These are phyloP conservation scores for Tritrichomonas foetus DNA, from an alignment of 208 protist genomes.

Conservation along the genomic window DNA sequence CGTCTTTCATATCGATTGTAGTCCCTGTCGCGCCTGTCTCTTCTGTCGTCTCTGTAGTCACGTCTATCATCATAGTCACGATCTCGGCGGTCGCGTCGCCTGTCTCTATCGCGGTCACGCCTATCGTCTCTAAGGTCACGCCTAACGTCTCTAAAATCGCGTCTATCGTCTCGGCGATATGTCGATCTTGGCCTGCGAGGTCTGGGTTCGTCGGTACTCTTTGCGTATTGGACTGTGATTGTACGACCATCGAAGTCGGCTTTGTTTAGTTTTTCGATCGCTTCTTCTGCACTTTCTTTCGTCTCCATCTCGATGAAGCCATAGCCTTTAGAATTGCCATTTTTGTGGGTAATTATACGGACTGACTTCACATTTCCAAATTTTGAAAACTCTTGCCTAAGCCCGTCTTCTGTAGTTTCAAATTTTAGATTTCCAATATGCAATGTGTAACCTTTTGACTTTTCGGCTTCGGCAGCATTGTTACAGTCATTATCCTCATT, in stretches of 20 bases:
- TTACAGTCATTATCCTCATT: too few relatives aligned
- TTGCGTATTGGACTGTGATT: background rate
- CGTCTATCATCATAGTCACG: background rate
- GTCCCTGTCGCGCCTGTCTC: too few relatives aligned
- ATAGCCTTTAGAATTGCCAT: background rate
- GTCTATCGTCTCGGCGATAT: too few relatives aligned
- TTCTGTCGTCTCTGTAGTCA: too few relatives aligned
- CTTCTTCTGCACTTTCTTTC: background rate
- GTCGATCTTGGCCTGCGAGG: background rate
- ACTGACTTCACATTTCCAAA: background rate
- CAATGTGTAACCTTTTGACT: too few relatives aligned
- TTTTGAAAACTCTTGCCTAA: background rate
- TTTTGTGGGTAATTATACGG: background rate
- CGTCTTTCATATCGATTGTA: too few relatives aligned
- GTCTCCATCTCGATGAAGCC: background rate
- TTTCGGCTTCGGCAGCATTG: too few relatives aligned
- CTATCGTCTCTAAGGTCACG: background rate
- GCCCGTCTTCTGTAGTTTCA: background rate
- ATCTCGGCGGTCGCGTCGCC: background rate
- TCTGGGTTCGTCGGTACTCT: too few relatives aligned
- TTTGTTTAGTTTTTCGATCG: background rate
- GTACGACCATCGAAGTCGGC: background rate
- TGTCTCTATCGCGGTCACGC: background rate
- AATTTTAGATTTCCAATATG: background rate
- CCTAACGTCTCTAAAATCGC: background rate